phyloP scores from a whole-genome alignment of 306 rosid species.

The Vachellia collinsii region DNA sequence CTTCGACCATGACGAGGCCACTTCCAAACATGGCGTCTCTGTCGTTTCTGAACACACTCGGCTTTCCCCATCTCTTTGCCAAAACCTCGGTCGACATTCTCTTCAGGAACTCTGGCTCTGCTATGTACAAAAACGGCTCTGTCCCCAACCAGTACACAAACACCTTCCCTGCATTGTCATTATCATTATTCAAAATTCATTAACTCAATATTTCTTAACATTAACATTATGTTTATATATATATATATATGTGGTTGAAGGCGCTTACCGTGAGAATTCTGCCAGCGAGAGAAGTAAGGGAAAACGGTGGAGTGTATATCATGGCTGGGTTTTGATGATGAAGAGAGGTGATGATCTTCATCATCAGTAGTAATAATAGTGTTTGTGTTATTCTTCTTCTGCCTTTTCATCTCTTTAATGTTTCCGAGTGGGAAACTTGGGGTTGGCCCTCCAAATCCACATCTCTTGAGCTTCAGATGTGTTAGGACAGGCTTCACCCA shows the following conservation, averaged over 20 bases:
- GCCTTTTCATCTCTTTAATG: constrained; percentile 51
- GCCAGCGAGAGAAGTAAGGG: constrained; percentile 66
- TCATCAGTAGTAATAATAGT: not conserved
- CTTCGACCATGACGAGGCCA: constrained; percentile 67
- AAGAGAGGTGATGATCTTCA: not conserved
- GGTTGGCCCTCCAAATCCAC: constrained; percentile 63
- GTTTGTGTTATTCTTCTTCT: not conserved
- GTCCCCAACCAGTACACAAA: constrained; percentile 75
- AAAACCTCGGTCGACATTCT: constrained; percentile 54
- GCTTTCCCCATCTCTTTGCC: constrained; percentile 74
- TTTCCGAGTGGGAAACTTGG: constrained; percentile 71
- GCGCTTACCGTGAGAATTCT: constrained; percentile 55
- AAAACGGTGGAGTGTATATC: constrained; percentile 61
- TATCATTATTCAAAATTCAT: not conserved
- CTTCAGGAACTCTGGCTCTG: constrained; percentile 63
- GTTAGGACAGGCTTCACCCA: constrained; percentile 55
- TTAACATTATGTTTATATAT: not conserved
- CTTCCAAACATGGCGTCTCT: constrained; percentile 70
- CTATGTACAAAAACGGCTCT: constrained; percentile 66
- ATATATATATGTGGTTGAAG: not conserved
- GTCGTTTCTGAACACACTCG: constrained; percentile 58
- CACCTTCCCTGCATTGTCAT: constrained; percentile 51
- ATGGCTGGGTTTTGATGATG: constrained; percentile 37
- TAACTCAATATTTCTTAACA: not conserved
- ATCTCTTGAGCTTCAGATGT: constrained; percentile 48